Base-by-base conservation (phyloP, 371 early-diverging fungal species). In the Mucor velutinosus region DNA sequence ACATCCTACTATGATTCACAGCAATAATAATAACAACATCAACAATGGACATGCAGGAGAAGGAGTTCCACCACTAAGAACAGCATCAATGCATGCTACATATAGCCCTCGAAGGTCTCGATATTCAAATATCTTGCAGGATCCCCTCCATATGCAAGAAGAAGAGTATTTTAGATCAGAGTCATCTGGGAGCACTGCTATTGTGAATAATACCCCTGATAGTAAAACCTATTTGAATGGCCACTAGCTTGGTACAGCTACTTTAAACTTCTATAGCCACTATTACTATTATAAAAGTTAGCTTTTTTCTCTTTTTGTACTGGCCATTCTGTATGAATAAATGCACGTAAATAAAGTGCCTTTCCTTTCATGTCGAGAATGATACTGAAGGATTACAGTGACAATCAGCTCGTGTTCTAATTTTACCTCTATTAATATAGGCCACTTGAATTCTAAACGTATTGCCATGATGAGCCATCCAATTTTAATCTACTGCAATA, bases 1-100 rank as follows among this genome's bases (percentile, higher is more conserved):
- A 7, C n/a, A 64, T 56, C 39, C 37, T 57, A 32, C 37, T 29
- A 64, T 51, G 51, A 14, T 51, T 25, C 25, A 19, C n/a, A 17
- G 23, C 25, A 51, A 51, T 23, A 37, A 37, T 12, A 37, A 37
- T 12, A 37, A 14, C 37, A 37, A 37, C 47, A 47, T 11, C 25
- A 51, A 51, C 51, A 51, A 51, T 51, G 21, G 51, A 25, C 51
- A 56, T 43, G 57, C 64, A 56, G 64, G 45, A 56, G 57, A 57
- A 19, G 35, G 47, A 27, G 57, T 64, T 25, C 65, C 62, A 60
- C 70, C 70, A 45, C 53, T 59, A 62, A 53, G 70, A 57, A 61
- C 61, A 32, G 70, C 70, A 25, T 70, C 70, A 25, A 70, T 70
- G 70, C 70, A 64, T 60, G 64, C 70, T 37, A 59, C 53, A 8